A percentile compares a stretch with the other conserved stretches of the same genome.
phyloP scores from a whole-genome alignment of 2,329 filamentous ascomycete species.

The Fusarium papillatum region DNA sequence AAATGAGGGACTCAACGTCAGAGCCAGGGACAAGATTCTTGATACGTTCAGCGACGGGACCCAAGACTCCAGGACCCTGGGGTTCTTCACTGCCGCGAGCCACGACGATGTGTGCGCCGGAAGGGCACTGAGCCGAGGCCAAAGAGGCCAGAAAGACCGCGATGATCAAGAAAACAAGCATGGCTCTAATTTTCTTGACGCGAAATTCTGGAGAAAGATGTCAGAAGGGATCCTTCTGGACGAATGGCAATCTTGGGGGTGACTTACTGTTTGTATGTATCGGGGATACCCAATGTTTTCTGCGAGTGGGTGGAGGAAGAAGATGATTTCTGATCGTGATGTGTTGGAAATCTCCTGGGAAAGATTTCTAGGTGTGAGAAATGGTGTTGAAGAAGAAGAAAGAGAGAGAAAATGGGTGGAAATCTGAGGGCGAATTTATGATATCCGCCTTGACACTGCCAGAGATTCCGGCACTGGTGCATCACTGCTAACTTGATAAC shows the following conservation, averaged over 20 bases:
- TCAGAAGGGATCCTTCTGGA: constrained; percentile 1
- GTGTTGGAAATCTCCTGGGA: not conserved
- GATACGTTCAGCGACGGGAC: constrained; percentile 16
- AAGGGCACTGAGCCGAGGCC: constrained; percentile 16
- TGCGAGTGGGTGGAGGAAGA: not conserved
- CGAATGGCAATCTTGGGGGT: not conserved
- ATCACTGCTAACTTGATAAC: not conserved
- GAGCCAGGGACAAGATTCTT: constrained; percentile 22
- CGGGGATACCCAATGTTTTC: not conserved
- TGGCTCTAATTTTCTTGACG: not conserved
- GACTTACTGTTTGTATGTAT: not conserved
- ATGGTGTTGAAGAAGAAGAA: not conserved
- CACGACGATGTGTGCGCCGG: constrained; percentile 37
- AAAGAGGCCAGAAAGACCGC: constrained; percentile 13
- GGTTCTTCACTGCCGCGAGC: constrained; percentile 37
- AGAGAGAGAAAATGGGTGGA: not conserved
- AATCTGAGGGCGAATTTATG: not conserved
- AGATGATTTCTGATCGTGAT: not conserved
- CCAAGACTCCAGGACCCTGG: constrained; percentile 34
- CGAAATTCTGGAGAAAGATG: not conserved
- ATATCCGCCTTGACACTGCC: not conserved
- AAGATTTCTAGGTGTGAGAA: not conserved
- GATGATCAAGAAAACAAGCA: constrained; percentile 18
- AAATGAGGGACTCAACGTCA: constrained; percentile 34
- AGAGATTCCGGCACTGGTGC: not conserved